Evolutionary conservation across 2,329 filamentous ascomycete genomes (phyloP).

Genomic region (Ophiostoma montium): DNA sequence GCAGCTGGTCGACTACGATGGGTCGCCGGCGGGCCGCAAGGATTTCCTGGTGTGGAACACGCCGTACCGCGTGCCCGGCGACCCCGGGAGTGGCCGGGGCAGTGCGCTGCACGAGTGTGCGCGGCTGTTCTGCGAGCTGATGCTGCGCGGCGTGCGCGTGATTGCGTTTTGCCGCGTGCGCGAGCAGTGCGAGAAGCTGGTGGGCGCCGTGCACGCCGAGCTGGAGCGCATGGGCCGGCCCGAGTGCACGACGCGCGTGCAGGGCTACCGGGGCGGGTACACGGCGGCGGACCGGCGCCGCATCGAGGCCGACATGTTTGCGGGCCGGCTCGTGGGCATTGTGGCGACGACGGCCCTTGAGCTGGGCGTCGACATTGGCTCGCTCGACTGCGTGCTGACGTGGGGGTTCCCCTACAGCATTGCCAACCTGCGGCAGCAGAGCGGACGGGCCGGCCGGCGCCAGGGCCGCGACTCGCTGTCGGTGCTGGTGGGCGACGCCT

Average conservation of each 20-base stretch:
- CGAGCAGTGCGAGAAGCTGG: slow-evolving; percentile 74
- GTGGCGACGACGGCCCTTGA: slow-evolving; percentile 89
- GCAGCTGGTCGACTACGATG: slow-evolving; percentile 74
- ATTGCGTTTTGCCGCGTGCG: slow-evolving; percentile 87
- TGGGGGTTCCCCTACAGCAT: slow-evolving; percentile 95
- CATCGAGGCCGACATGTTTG: slow-evolving; percentile 95
- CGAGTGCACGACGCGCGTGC: slow-evolving; percentile 67
- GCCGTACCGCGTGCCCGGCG: slow-evolving; percentile 76
- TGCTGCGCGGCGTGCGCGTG: slow-evolving; percentile 75
- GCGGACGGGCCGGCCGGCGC: slow-evolving; percentile 76
- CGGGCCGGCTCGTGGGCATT: slow-evolving; percentile 83
- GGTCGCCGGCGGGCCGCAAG: slow-evolving; percentile 81
- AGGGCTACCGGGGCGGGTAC: slow-evolving; percentile 93
- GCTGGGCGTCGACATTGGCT: slow-evolving; percentile 88
- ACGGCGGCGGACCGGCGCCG: slow-evolving; percentile 76
- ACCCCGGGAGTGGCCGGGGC: slow-evolving; percentile 74
- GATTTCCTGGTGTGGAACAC: slow-evolving; percentile 98
- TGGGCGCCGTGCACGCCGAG: slow-evolving; percentile 67
- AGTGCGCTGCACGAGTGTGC: slow-evolving; percentile 78
- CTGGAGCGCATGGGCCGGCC: slow-evolving; percentile 56
- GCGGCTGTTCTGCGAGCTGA: slow-evolving; percentile 75
- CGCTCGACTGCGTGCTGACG: slow-evolving; percentile 82
- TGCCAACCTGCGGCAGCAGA: slow-evolving; percentile 86
- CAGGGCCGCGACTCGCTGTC: slow-evolving; percentile 89
- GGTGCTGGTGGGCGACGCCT: slow-evolving; percentile 76